phyloP scores from a whole-genome alignment of 768 basidiomycete genomes.

The Gloeopeniophorella convolvens region DNA sequence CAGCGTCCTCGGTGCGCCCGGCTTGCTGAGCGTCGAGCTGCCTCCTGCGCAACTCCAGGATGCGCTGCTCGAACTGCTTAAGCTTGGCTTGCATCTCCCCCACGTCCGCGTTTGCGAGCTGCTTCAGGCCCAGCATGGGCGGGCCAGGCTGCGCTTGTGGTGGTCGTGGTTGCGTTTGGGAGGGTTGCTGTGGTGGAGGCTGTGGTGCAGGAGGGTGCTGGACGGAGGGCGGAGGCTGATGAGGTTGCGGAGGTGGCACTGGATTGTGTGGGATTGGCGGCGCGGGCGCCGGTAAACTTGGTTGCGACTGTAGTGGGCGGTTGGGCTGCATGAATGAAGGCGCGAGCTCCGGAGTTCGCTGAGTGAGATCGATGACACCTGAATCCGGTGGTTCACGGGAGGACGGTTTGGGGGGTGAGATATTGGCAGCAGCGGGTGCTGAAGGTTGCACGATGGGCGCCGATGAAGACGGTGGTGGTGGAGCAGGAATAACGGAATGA shows the following conservation, averaged over 20 bases:
- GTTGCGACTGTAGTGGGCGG: not conserved
- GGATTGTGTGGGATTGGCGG: constrained; percentile 4
- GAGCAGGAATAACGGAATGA: constrained; percentile 4
- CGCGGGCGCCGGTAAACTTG: not conserved
- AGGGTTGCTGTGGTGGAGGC: not conserved
- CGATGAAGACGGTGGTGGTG: not conserved
- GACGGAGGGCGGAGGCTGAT: constrained; percentile 1
- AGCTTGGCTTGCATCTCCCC: constrained; percentile 5
- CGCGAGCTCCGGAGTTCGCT: constrained; percentile 4
- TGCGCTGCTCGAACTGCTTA: constrained; percentile 7
- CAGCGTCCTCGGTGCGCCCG: constrained; percentile 5
- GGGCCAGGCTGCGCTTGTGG: not conserved
- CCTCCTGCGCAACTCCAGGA: not conserved
- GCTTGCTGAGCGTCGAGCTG: not conserved
- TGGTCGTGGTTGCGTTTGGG: not conserved
- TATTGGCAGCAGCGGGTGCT: not conserved
- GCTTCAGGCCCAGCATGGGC: not conserved
- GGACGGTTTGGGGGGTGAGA: constrained; percentile 12
- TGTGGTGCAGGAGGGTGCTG: constrained; percentile 1
- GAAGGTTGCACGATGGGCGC: not conserved
- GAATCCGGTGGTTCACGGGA: not conserved
- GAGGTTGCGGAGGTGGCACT: not conserved
- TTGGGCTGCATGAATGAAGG: not conserved
- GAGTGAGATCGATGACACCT: constrained; percentile 13
- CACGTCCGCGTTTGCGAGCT: constrained; percentile 1